Evolutionary conservation across 805 yeast genomes (phyloP), one percentile per base, ranked within the genome.

Genomic region (Candida schatavii): DNA sequence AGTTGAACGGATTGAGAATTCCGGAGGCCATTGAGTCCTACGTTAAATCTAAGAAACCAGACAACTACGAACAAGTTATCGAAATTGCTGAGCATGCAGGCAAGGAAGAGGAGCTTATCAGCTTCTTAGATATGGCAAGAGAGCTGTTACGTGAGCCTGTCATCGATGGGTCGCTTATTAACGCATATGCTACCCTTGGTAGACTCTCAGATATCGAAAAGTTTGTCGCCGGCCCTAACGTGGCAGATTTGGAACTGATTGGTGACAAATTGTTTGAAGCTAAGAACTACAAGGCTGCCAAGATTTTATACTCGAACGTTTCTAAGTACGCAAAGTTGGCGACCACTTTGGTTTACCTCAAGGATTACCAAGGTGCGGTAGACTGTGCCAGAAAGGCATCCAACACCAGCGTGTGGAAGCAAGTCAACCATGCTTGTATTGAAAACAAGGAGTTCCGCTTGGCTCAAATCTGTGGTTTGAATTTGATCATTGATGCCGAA

Each of bases 371-470:
- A 70, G 81, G 88, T 43, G 99, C 99, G 39, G 99, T 93, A 48
- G 98, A 93, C 60, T 89, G 97, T 67, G 99, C 99, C 18, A 85
- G 99, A 74, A 93, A 91, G 70, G 98, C 99, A 2, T 86, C 96
- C 27, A 89, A 88, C 65, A 80, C 85, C 46, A 78, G 77, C 58
- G 99, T 93, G 31, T 93, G 99, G 99, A 93, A 89, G 68, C 95
- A 90, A 68, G 99, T 93, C 39, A 88, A 89, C 68, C 87, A 83
- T 62, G 99, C 97, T 18, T 93, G 99, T 79, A 83, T 93, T 63
- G 96, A 83, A 53, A 86, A 88, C 70, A 83, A 83, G 61, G 99
- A 93, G 68, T 93, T 93, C 77, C 82, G 96, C 65, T 76, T 93
- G 47, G 99, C 98, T 10, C 99, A 93, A 74, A 90, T 93, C 64